phyloP scores from a whole-genome alignment of 179 eudicot species.

The Spergularia azorica region DNA sequence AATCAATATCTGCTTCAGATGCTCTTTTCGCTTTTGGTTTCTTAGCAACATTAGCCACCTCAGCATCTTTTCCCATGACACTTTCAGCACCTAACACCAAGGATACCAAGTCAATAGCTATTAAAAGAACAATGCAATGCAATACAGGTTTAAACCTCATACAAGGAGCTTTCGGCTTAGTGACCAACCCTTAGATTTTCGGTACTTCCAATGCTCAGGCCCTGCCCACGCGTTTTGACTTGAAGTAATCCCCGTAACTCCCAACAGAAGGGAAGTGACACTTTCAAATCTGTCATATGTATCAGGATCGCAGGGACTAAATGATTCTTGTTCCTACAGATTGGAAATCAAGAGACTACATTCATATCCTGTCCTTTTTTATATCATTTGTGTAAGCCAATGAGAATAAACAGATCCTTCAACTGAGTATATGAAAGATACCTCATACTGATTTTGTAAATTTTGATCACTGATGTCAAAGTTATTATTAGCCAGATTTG shows the following conservation, averaged over 20 bases:
- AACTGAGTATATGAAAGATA: conserved; percentile 23
- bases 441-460: conserved; percentile 54
- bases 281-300: conserved; percentile 52
- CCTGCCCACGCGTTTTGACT: conserved; percentile 98
- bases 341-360: neutral
- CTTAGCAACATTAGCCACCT: conserved; percentile 32
- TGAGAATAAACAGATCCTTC: neutral
- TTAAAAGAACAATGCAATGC: neutral
- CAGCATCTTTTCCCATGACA: conserved; percentile 10
- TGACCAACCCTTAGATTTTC: conserved; percentile 60
- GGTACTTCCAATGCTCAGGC: conserved; percentile 96
- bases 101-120: conserved; percentile 15
- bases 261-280: conserved; percentile 63
- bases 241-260: conserved; percentile 58
- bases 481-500: conserved; percentile 50
- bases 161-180: neutral
- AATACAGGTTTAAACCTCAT: neutral
- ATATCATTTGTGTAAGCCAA: neutral
- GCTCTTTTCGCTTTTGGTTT: conserved; percentile 55
- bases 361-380: neutral
- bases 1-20: conserved; percentile 67
- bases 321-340: conserved; percentile 56
- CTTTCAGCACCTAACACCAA: conserved; percentile 17
- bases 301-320: conserved; percentile 40
- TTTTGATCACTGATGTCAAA: conserved; percentile 41